A percentile compares a stretch with the other conserved stretches of the same genome.
Evolutionary conservation across 371 early-diverging fungal genomes (phyloP).

Genomic region (Dichotomocladium elegans): DNA sequence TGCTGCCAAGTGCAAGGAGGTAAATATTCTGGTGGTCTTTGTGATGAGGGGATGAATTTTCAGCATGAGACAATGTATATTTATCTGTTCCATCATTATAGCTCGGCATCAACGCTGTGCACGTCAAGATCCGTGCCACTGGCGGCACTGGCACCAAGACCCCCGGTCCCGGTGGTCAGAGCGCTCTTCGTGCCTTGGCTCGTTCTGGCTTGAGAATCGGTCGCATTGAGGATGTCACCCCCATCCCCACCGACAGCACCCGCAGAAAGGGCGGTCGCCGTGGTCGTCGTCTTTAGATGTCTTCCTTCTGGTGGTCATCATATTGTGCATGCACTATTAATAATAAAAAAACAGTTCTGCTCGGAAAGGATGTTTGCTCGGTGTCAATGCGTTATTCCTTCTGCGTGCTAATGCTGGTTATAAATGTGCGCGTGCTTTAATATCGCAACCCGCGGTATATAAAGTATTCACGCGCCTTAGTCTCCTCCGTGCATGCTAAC

Average conservation of each 20-base stretch:
- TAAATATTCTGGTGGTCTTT: not conserved
- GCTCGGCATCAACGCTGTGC: slow-evolving; percentile 98
- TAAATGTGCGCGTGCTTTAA: too few relatives aligned
- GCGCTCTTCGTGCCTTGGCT: slow-evolving; percentile 99
- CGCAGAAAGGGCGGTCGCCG: slow-evolving; percentile 99
- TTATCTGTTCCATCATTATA: not conserved
- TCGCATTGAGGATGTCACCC: slow-evolving; percentile 93
- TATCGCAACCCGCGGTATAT: too few relatives aligned
- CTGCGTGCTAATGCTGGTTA: too few relatives aligned
- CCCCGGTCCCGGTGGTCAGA: slow-evolving; percentile 99
- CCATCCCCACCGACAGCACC: slow-evolving; percentile 98
- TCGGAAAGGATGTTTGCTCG: too few relatives aligned
- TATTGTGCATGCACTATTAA: not conserved
- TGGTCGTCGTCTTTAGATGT: slow-evolving; percentile 98
- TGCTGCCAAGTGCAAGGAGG: slow-evolving; percentile 97
- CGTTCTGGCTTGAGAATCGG: slow-evolving; percentile 99
- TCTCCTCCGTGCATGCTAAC: too few relatives aligned
- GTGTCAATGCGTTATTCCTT: too few relatives aligned
- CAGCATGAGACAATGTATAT: not conserved
- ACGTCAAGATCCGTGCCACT: slow-evolving; percentile 99
- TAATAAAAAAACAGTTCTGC: too few relatives aligned
- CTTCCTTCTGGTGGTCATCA: slow-evolving; percentile 3
- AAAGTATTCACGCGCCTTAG: too few relatives aligned
- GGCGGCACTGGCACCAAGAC: slow-evolving; percentile 99
- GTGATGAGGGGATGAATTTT: too few relatives aligned